These are phyloP conservation scores for Clarireedia homoeocarpa DNA, from an alignment of 2,329 filamentous ascomycete genomes.

Conservation along the genomic window DNA sequence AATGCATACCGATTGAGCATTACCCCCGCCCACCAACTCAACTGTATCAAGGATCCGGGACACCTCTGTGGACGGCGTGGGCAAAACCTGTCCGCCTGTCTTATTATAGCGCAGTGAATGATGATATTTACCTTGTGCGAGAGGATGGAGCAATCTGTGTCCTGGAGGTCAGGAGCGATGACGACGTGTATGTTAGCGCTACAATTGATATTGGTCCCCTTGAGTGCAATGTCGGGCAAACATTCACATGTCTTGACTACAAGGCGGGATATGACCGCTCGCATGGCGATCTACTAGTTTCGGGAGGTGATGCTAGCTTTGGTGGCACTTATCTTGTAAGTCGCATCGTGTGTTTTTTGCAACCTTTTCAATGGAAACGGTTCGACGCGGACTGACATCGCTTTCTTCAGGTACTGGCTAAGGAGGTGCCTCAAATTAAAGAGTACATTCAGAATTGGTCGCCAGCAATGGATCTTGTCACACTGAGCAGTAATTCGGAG, in stretches of 20 bases:
- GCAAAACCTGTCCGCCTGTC: constrained; percentile 61
- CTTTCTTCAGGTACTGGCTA: constrained; percentile 42
- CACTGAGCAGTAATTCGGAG: constrained; percentile 26
- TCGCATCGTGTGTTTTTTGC: background rate
- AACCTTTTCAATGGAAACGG: background rate
- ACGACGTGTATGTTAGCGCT: constrained; percentile 44
- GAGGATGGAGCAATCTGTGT: constrained; percentile 79
- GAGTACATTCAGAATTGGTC: constrained; percentile 60
- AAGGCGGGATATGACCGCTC: constrained; percentile 44
- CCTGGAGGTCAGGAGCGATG: constrained; percentile 54
- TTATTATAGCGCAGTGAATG: constrained; percentile 55
- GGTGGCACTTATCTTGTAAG: constrained; percentile 57
- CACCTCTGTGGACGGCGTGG: constrained; percentile 77
- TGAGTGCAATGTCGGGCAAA: constrained; percentile 67
- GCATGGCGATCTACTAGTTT: constrained; percentile 32
- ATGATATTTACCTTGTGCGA: constrained; percentile 77
- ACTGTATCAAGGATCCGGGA: constrained; percentile 34
- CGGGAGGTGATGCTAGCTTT: constrained; percentile 57
- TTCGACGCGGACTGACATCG: constrained; percentile 1
- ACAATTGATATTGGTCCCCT: constrained; percentile 56
- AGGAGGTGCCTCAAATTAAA: constrained; percentile 44
- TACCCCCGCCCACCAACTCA: background rate
- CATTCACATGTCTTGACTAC: constrained; percentile 62
- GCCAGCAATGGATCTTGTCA: constrained; percentile 32
- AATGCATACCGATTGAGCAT: constrained; percentile 6